Evolutionary conservation across 768 basidiomycete species (phyloP), one percentile per base, ranked within the genome.

Genomic region (Podaxis rugospora): DNA sequence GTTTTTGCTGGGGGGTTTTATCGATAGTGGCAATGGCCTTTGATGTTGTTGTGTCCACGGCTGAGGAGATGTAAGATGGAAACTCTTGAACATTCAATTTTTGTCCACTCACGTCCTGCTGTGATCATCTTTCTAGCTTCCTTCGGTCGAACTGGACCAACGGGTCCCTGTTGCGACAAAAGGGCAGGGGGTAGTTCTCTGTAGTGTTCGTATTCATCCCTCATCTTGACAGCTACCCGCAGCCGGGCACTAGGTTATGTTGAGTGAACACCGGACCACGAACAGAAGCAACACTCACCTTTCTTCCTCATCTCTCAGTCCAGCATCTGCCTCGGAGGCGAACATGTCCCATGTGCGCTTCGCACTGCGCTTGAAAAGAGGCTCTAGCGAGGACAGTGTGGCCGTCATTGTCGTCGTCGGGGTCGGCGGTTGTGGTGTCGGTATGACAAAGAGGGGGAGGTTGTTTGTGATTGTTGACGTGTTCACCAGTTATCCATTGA

Each of bases 161-260:
- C 86, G 0, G 87, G 80, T 0, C 86, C 88, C 69, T 94, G 92
- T 63, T 97, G 94, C 0, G 88, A 78, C 32, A 92, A 75, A 36
- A 98, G 76, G 1, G 90, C 85, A 2, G 92, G 74, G 0, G 96
- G 96, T 1, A 98, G 84, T 28, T 88, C 84, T 70, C 90, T 92
- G 70, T 82, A 91, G 70, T 97, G 86, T 51, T 83, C 82, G 72
- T 95, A 99, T 76, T 98, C 96, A 69, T 93, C 87, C 36, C 87
- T 81, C 32, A 98, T 89, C 78, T 97, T 97, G 51, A 91, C 85
- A 2, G 93, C 80, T 37, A 97, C 72, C 37, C 88, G 84, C 51
- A 93, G 71, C 40, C 88, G 82, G n/a, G 86, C 78, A 67, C 92
- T 91, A 59, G 25, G n/a, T 13, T 14, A 51, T 40, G 39, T 37